These are phyloP conservation scores for Massarina eburnea DNA, from an alignment of 2,329 filamentous ascomycete genomes.

Conservation along the genomic window DNA sequence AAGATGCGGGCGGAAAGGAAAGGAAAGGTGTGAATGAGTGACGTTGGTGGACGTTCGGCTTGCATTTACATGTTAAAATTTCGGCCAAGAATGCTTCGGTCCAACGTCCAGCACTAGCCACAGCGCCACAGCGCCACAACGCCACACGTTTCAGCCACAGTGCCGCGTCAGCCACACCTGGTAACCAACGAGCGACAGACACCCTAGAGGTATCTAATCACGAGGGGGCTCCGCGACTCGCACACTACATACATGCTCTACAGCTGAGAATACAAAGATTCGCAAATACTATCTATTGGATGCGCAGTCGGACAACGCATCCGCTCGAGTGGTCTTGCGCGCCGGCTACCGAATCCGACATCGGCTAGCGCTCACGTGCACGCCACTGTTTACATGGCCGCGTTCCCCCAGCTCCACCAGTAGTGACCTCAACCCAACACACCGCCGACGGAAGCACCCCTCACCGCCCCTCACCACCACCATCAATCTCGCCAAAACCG, in stretches of 20 bases:
- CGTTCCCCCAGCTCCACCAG: conserved; percentile 16
- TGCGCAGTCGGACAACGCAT: no score
- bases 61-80: conserved; percentile 26
- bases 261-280: no score
- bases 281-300: no score
- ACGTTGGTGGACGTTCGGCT: conserved; percentile 23
- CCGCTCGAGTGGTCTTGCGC: no score
- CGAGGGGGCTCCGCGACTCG: no score
- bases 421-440: conserved; percentile 24
- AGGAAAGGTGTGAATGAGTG: conserved; percentile 18
- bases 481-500: conserved; percentile 11
- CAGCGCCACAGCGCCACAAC: no score
- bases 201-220: no score
- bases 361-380: conserved; percentile 17
- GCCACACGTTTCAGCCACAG: no score
- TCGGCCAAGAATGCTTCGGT: conserved; percentile 27
- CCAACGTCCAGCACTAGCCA: no score
- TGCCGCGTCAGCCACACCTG: no score
- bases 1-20: conserved; percentile 2
- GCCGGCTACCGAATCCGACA: background rate
- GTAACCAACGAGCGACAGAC: no score
- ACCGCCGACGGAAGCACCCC: conserved; percentile 18
- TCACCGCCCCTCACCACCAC: conserved; percentile 16
- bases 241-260: no score
- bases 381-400: conserved; percentile 21